phyloP scores from a whole-genome alignment of 2,329 filamentous ascomycete species.

The Aureobasidium subglaciale region DNA sequence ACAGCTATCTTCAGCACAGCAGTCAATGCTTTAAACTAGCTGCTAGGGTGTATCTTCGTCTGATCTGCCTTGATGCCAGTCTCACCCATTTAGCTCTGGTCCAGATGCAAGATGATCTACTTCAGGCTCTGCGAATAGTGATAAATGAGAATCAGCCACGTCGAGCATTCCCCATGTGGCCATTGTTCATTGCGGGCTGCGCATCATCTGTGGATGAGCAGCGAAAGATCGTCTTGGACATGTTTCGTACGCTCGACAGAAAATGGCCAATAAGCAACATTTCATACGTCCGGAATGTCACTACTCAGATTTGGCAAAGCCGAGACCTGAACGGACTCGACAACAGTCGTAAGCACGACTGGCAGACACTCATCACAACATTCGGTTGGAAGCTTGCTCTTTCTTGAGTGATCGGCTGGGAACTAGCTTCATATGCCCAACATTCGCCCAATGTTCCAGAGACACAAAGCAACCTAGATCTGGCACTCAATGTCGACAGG shows the following conservation, averaged over 20 bases:
- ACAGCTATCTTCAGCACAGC: not conserved
- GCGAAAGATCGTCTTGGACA: not conserved
- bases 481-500: too few relatives aligned
- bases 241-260: not conserved
- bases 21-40: constrained; percentile 3
- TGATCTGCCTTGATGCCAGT: not conserved
- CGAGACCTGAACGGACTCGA: not conserved
- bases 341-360: not conserved
- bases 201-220: not conserved
- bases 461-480: too few relatives aligned
- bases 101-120: not conserved
- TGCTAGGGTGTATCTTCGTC: not conserved
- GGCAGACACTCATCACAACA: constrained; percentile 1
- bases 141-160: constrained; percentile 1
- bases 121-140: not conserved
- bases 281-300: not conserved
- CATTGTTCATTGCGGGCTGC: constrained; percentile 5
- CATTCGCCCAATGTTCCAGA: too few relatives aligned
- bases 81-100: not conserved
- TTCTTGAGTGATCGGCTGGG: too few relatives aligned
- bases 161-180: constrained; percentile 5
- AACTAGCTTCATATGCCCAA: too few relatives aligned
- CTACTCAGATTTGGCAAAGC: not conserved
- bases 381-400: constrained; percentile 7
- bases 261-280: constrained; percentile 8